Evolutionary conservation across 2,329 filamentous ascomycete genomes (phyloP).

Genomic region (Samsoniella hepiali): DNA sequence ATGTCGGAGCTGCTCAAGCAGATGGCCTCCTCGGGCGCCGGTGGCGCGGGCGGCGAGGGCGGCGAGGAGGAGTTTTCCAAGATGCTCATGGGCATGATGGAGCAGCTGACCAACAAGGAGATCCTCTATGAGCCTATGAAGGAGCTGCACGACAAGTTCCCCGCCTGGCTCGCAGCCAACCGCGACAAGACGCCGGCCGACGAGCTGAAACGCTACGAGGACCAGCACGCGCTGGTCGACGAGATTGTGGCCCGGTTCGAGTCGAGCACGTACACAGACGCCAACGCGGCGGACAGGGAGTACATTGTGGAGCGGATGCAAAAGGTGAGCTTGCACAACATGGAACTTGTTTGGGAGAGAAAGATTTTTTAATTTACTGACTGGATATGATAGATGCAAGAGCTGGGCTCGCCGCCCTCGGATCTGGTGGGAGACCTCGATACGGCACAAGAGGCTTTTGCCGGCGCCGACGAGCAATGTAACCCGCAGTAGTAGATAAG

Average conservation of each 20-base stretch:
- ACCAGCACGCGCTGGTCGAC: conserved; percentile 73
- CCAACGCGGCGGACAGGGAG: conserved; percentile 75
- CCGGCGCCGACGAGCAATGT: conserved; percentile 59
- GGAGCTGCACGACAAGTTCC: conserved; percentile 90
- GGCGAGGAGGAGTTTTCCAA: conserved; percentile 85
- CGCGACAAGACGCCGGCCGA: conserved; percentile 60
- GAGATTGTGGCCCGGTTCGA: conserved; percentile 93
- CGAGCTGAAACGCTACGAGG: conserved; percentile 75
- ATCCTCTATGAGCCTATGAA: conserved; percentile 99
- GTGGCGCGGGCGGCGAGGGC: conserved; percentile 55
- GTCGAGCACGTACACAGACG: conserved; percentile 74
- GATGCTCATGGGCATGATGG: conserved; percentile 97
- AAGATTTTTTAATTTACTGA: not conserved
- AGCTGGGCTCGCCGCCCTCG: conserved; percentile 80
- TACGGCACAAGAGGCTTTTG: conserved; percentile 70
- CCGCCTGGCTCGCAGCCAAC: conserved; percentile 82
- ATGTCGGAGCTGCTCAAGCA: conserved; percentile 91
- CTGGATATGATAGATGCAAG: conserved; percentile 77
- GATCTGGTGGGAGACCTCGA: conserved; percentile 90
- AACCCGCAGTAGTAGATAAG: conserved; percentile 51
- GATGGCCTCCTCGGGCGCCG: conserved; percentile 54
- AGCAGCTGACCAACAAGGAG: conserved; percentile 96
- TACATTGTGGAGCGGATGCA: conserved; percentile 98
- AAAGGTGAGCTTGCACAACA: conserved; percentile 60
- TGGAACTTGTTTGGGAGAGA: not conserved